Evolutionary conservation across 1,284 basidiomycete species (phyloP), one percentile per base, ranked within the genome.

Genomic region (Bondarzewia mesenterica): DNA sequence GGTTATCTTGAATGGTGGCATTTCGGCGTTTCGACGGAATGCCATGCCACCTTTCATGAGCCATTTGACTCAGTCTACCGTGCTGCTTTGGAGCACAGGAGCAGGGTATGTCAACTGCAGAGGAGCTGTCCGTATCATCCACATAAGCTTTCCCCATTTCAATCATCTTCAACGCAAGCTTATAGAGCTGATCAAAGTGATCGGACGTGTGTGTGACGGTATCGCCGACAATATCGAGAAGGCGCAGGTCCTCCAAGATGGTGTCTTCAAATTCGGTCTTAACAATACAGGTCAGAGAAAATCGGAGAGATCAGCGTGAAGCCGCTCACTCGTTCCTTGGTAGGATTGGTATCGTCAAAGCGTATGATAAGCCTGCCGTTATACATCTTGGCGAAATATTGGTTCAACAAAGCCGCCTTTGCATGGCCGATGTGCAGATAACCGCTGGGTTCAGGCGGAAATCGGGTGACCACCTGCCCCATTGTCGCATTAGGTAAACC

Each of bases 361-460:
- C 96, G 87, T 54, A 99, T 77, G 62, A 99, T 84, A 68, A 98
- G 77, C 68, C 90, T 93, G 49, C 96, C 96, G 56, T 96, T 80
- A 74, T 99, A 99, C 85, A 95, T 93, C 62, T 80, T 78, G 8
- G 96, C 95, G 65, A 99, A 96, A 71, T 96, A 96, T 65, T 97
- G 87, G 65, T 99, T 99, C 41, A 99, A 75, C 61, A 98, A 88
- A 7, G 92, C 91, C 37, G 93, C 93, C 69, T 99, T 99, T 20
- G 93, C 83, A 66, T 99, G 96, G 10, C 96, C 96, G 53, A 99
- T 95, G 68, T 99, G 96, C 49, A 99, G 80, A 70, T 97, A 99
- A 53, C 96, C 96, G 60, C 86, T 91, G 5, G 96, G 96, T 74
- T 99, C 96, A 27, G 96, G 96, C 38, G 96, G 95, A 70, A 99